Base-by-base conservation (phyloP, 176 grass and related monocot species). In the Secale cereale region DNA sequence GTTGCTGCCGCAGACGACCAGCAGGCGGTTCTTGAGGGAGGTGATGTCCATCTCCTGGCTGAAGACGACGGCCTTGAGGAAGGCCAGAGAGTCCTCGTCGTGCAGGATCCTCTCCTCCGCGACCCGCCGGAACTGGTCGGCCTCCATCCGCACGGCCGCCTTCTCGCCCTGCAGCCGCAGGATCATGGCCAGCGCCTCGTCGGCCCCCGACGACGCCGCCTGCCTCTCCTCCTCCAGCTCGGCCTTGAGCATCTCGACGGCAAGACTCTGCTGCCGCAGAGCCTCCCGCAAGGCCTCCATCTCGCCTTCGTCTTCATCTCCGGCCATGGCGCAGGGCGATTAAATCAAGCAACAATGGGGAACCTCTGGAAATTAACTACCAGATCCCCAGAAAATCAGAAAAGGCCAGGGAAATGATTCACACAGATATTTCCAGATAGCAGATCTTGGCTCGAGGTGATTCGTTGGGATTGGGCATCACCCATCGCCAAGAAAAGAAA, bases 111-210 rank as follows among this genome's bases (percentile, higher is more conserved):
- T 93, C 81, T 98, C 91, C 80, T 95, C 91, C 1, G 96, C 88
- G 48, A 92, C 87, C 63, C 91, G 87, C 26, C 87, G 91, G 85
- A 94, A 98, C 78, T 98, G 93, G 39, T 80, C 67, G 15, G 71
- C 77, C 83, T 95, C 88, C 78, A 98, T 92, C 70, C 87, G 81
- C 70, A 76, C 89, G 48, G 89, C 81, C 2, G 93, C 93, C 89
- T 92, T 98, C 87, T 98, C 93, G 40, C 85, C 85, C 68, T 98
- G 92, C 32, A 98, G 81, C 16, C 96, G 85, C 22, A 95, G 72
- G 87, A 98, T 98, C 93, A 98, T 98, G 27, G 91, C 80, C 81
- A 98, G 78, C 26, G 93, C 89, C 83, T 98, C 96, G 46, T 82
- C 83, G 30, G 93, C 84, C 19, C 93, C 91, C 4, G 91, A 91